Evolutionary conservation across 2,329 filamentous ascomycete species (phyloP), one percentile per base, ranked within the genome.

Genomic region (Plenodomus biglobosus): DNA sequence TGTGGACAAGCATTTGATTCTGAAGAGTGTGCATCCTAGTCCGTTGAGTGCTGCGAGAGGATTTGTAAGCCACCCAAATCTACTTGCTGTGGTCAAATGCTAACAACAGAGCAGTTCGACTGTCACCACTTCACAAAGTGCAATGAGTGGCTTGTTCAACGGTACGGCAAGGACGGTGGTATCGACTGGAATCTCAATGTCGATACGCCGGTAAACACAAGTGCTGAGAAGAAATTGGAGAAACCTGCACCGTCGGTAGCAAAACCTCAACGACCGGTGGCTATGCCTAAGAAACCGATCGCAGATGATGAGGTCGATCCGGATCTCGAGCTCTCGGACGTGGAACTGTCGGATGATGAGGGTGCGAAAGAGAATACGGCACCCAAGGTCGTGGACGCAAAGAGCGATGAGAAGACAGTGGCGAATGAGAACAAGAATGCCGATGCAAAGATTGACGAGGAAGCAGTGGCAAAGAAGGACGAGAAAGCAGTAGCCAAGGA

Each of bases 1-100:
- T 65, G 77, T 73, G 42, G 78, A 82, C 56, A 85, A 81, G 62
- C 92, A 99, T 75, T 79, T 90, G 38, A 89, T 99, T 32, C 77
- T 99, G 56, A 85, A 87, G 73, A 88, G 85, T 63, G 91, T 92
- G 41, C 94, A 99, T 74, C 94, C 94, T 0, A 96, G 90, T 71
- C 94, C 94, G n/a, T 73, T 96, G 57, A 95, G 90, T 73, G 94
- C 92, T 3, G 75, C 79, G 13, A 80, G 83, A 44, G 94, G 94
- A 1, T 99, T 91, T 72, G 80, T 84, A 71, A 76, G 81, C 78
- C 22, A 15, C 30, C 7, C 13, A 19, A 17, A 6, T 3, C 17
- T 32, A 17, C 8, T 27, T 10, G 6, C 21, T 3, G 2, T n/a
- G 40, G 18, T 15, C 19, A 27, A 21, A 19, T 34, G 40, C 76